A percentile compares a stretch with the other conserved stretches of the same genome.
Evolutionary conservation across 1,139 yeast genomes (phyloP).

Genomic region (Nakaseomyces delphensis): DNA sequence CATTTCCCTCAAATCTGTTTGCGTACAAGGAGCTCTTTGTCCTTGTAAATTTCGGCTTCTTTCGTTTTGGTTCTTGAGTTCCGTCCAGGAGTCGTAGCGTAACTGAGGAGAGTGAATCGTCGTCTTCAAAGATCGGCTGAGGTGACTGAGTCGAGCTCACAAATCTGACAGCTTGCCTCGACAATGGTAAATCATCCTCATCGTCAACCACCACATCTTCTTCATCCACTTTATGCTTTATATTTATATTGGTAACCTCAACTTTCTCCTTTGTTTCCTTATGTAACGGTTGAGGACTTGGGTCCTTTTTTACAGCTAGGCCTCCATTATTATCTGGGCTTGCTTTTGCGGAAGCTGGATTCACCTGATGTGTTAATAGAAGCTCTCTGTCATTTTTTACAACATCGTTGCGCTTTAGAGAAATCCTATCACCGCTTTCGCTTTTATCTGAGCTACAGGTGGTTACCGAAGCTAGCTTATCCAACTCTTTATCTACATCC

Average conservation of each 20-base stretch:
- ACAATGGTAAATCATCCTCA: conserved; percentile 3
- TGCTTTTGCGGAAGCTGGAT: no score
- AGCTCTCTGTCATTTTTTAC: no score
- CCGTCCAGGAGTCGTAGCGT: not conserved
- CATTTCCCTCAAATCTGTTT: conserved; percentile 7
- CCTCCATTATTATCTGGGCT: no score
- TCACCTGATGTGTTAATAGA: no score
- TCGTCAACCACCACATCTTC: not conserved
- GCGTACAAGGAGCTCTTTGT: conserved; percentile 6
- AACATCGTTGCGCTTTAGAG: no score
- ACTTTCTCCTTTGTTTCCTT: not conserved
- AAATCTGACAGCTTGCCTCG: not conserved
- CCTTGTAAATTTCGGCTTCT: not conserved
- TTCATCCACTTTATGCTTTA: not conserved
- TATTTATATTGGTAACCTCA: not conserved
- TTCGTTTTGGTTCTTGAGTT: not conserved
- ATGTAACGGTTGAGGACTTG: not conserved
- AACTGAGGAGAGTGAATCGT: not conserved
- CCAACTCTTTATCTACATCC: conserved; percentile 1
- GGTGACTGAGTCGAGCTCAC: conserved; percentile 1
- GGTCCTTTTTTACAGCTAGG: not conserved
- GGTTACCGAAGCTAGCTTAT: not conserved
- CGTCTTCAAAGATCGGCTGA: not conserved
- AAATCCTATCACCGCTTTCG: no score
- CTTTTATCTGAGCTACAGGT: not conserved